Evolutionary conservation across 208 protist genomes (phyloP), one percentile per base, ranked within the genome.

Genomic region (Trypanosoma congolense): DNA sequence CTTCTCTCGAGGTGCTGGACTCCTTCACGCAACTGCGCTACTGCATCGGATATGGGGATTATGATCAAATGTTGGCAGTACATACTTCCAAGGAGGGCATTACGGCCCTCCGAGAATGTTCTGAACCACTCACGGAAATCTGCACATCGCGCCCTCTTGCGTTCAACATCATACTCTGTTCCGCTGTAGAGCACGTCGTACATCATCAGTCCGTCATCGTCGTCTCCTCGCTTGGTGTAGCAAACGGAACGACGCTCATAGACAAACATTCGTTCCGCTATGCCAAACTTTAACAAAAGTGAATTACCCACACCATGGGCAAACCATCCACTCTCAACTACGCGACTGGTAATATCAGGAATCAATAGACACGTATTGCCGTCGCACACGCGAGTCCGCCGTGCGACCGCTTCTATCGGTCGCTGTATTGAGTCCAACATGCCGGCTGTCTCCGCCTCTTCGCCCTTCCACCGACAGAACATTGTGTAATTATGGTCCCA

Each of bases 401-500:
- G 49, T 22, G 70, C 65, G 29, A 75, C 65, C 19, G 49, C 42
- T 2, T 65, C 65, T 25, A 77, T 53, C 0, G 61, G 70, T 18
- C 72, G 55, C 10, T 56, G 41, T 9, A 71, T 40, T 24, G 19
- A 4, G 2, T 40, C 29, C 10, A 77, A 50, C 14, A 25, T 30
- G 1, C 36, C 38, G 8, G 49, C 12, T 26, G 52, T 42, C 0
- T 56, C 45, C 3, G 40, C 28, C 16, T 25, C 61, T 16, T 5
- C 30, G 26, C 18, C n/a, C 10, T 68, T 29, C 47, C 70, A 79
- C 18, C 56, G 61, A 25, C 67, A 58, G 49, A 80, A 88, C 31
- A 70, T 62, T 18, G 52, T 62, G 56, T 88, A 88, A 60, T 88
- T 84, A 2, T 25, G 42, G 49, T 88, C 80, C 80, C 80, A 88